A percentile compares a stretch with the other conserved stretches of the same genome.
Evolutionary conservation across 2,329 filamentous ascomycete genomes (phyloP).

Genomic region (Bipolaris oryzae): DNA sequence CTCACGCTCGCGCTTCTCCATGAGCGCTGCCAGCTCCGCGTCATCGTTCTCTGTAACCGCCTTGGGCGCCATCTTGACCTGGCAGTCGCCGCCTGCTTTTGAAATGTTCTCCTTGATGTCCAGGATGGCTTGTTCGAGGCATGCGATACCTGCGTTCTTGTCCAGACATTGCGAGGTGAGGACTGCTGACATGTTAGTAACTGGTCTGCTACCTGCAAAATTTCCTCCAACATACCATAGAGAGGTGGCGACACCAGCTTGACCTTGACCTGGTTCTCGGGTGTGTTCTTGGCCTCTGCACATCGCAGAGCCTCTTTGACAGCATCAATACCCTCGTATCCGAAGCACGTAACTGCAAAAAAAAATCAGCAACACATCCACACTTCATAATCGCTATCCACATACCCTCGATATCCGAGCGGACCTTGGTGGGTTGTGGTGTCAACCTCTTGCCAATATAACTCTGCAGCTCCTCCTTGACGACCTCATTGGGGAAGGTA

Average conservation of each 20-base stretch:
- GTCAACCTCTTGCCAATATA: slow-evolving; percentile 98
- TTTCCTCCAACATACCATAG: slow-evolving; percentile 58
- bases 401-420: slow-evolving; percentile 82
- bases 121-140: slow-evolving; percentile 86
- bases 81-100: slow-evolving; percentile 75
- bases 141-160: slow-evolving; percentile 82
- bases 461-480: slow-evolving; percentile 86
- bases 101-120: slow-evolving; percentile 84
- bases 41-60: slow-evolving; percentile 98
- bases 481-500: slow-evolving; percentile 81
- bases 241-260: slow-evolving; percentile 97
- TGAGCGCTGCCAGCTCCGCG: slow-evolving; percentile 92
- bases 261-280: slow-evolving; percentile 95
- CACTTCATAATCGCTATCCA: slow-evolving; percentile 67
- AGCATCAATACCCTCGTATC: slow-evolving; percentile 97
- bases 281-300: slow-evolving; percentile 90
- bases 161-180: slow-evolving; percentile 94
- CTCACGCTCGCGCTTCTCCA: slow-evolving; percentile 98
- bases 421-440: slow-evolving; percentile 97
- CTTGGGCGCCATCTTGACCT: slow-evolving; percentile 98
- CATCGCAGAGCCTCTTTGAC: slow-evolving; percentile 91
- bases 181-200: slow-evolving; percentile 56
- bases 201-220: not conserved
- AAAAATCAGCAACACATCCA: slow-evolving; percentile 14
- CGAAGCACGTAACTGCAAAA: slow-evolving; percentile 55